phyloP scores from a whole-genome alignment of 257 asterid species.

The Salvia hispanica region DNA sequence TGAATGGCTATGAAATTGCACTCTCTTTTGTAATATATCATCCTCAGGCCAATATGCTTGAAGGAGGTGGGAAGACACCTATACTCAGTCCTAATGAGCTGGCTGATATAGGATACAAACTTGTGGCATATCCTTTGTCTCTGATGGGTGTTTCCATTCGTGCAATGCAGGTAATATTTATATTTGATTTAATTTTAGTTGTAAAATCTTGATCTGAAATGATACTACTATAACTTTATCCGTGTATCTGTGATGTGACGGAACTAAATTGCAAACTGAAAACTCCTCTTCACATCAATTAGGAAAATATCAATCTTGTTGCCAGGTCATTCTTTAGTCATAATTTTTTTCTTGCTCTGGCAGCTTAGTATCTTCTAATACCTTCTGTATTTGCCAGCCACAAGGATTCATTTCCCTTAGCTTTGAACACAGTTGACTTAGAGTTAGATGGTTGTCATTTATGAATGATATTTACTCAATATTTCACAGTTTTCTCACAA shows the following conservation, averaged over 20 bases:
- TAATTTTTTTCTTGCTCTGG: neutral
- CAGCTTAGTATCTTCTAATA: neutral
- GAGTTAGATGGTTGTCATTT: neutral
- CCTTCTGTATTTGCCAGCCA: neutral
- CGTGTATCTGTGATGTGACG: neutral
- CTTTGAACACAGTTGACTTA: neutral
- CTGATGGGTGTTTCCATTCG: slow-evolving; percentile 83
- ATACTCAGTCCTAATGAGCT: slow-evolving; percentile 80
- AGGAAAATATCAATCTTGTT: neutral
- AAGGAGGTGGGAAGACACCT: slow-evolving; percentile 97
- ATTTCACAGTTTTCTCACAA: neutral
- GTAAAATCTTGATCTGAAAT: slow-evolving; percentile 8
- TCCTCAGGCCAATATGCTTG: slow-evolving; percentile 92
- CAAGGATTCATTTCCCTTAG: neutral
- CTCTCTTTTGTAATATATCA: slow-evolving; percentile 32
- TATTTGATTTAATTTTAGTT: neutral
- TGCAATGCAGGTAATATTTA: slow-evolving; percentile 80
- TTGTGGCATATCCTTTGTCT: slow-evolving; percentile 91
- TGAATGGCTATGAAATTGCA: slow-evolving; percentile 4
- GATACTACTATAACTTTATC: neutral
- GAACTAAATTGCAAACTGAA: neutral
- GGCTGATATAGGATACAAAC: slow-evolving; percentile 83
- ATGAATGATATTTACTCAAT: neutral
- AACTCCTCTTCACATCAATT: neutral
- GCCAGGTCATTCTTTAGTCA: neutral